A percentile compares a stretch with the other conserved stretches of the same genome.
Evolutionary conservation across 305 asterid genomes (phyloP).

Genomic region (Rubia tinctorum): DNA sequence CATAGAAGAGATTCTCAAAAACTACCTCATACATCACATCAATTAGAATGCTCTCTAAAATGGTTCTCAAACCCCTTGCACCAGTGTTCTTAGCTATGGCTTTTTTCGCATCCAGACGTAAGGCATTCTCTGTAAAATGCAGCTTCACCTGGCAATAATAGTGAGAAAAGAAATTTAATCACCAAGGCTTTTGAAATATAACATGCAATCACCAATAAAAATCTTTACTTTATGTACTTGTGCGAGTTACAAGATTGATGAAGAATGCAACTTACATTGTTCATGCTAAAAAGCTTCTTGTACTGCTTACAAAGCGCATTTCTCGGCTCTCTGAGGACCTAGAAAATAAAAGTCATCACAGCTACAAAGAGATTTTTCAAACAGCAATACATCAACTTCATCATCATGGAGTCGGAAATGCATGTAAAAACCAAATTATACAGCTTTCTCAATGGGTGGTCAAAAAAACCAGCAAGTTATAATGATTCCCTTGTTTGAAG

Average conservation of each 20-base stretch:
- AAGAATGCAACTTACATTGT: constrained; percentile 51
- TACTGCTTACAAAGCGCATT: constrained; percentile 95
- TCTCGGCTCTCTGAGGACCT: constrained; percentile 88
- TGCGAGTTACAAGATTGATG: constrained; percentile 1
- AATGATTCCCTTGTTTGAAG: not conserved
- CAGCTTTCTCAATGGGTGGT: not conserved
- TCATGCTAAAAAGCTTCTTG: constrained; percentile 82
- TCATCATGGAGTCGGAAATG: not conserved
- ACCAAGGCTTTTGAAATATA: constrained; percentile 5
- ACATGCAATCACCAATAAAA: not conserved
- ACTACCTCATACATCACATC: constrained; percentile 96
- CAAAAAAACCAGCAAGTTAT: not conserved
- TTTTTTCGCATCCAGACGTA: constrained; percentile 59
- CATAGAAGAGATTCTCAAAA: not conserved
- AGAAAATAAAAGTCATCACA: constrained; percentile 21
- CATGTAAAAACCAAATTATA: not conserved
- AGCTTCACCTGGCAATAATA: constrained; percentile 61
- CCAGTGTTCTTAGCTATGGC: constrained; percentile 90
- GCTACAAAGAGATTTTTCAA: not conserved
- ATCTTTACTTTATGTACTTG: not conserved
- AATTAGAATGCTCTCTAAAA: constrained; percentile 74
- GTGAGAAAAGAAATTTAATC: not conserved
- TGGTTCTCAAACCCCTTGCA: constrained; percentile 92
- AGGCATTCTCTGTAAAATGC: constrained; percentile 73
- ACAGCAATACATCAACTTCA: not conserved